These are phyloP conservation scores for Suhomyces kunorum DNA, from an alignment of 1,139 yeast genomes.

Conservation along the genomic window DNA sequence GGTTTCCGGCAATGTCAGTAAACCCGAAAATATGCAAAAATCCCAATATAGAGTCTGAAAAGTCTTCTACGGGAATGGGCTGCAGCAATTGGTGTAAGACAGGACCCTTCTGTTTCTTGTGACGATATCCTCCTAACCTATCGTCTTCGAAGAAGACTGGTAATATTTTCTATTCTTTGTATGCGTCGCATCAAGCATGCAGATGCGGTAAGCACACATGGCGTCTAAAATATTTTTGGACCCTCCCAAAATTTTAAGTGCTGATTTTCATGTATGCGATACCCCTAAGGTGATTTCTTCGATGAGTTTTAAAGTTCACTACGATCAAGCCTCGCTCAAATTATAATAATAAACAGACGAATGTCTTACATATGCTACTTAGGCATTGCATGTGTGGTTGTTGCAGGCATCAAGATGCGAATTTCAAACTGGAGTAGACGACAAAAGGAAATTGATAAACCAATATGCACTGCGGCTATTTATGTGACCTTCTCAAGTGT, in stretches of 20 bases:
- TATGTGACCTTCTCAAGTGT: slow-evolving; percentile 2
- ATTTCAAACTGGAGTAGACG: not conserved
- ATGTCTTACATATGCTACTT: too few species aligned
- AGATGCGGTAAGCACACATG: slow-evolving; percentile 8
- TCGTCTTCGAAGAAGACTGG: slow-evolving; percentile 4
- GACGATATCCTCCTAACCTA: slow-evolving; percentile 5
- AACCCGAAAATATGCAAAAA: slow-evolving; percentile 5
- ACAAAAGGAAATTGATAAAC: not conserved
- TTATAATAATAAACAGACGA: too few species aligned
- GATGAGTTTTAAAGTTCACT: slow-evolving; percentile 3
- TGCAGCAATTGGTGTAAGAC: not conserved
- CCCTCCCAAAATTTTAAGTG: not conserved
- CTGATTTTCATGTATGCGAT: not conserved
- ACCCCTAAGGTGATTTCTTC: slow-evolving; percentile 3
- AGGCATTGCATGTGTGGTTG: too few species aligned
- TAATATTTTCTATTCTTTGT: slow-evolving; percentile 2
- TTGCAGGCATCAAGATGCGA: too few species aligned
- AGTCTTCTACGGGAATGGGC: slow-evolving; percentile 1
- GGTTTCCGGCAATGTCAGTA: slow-evolving; percentile 4
- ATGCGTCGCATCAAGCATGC: slow-evolving; percentile 8
- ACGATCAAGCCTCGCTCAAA: slow-evolving; percentile 1
- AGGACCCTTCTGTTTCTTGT: slow-evolving; percentile 1
- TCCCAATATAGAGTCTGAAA: slow-evolving; percentile 2
- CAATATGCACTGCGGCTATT: slow-evolving; percentile 2
- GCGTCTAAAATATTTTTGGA: slow-evolving; percentile 9